Evolutionary conservation across 2,329 filamentous ascomycete genomes (phyloP), one percentile per base, ranked within the genome.

Genomic region (Ophiosphaerella korrae): DNA sequence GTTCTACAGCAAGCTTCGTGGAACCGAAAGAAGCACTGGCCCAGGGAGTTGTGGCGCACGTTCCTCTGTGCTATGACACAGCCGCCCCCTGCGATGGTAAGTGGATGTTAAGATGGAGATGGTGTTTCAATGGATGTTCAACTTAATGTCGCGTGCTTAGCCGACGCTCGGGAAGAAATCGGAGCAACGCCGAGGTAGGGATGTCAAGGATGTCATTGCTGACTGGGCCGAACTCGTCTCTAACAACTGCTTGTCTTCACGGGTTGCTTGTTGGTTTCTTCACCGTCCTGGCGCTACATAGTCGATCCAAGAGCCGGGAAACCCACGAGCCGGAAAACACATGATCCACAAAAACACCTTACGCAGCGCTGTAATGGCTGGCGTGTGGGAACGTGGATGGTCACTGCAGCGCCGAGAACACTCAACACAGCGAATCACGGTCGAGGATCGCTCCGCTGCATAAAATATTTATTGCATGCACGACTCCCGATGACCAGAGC

Each of bases 401-500:
- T 21, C 5, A 21, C 18, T 49, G 62, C 56, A 50, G 55, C 56
- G 54, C 59, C 57, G 50, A 58, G 53, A 40, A 36, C 29, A 37
- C 44, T 18, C 34, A 46, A 47, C 47, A 53, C 12, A 42, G 51
- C 63, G 53, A 61, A 58, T 68, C 57, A 58, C 52, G 46, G 38
- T 14, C 48, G 16, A 48, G 45, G 52, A 53, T 56, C 56, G 45
- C 48, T 56, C 53, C 57, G 60, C 57, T 53, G 53, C 55, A 60
- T 62, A 50, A 52, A 51, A 40, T 54, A 50, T 52, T 52, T 59
- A 57, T 45, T 64, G 58, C 63, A 70, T 68, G 63, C 63, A 63
- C 52, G 39, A 48, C 52, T 60, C 61, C 66, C 68, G 62, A 61
- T 62, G 60, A 68, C 69, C 70, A 62, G 42, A 40, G 42, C 37